These are phyloP conservation scores for Aotearoamyces nothofagi DNA, from an alignment of 2,329 filamentous ascomycete species.

Conservation along the genomic window DNA sequence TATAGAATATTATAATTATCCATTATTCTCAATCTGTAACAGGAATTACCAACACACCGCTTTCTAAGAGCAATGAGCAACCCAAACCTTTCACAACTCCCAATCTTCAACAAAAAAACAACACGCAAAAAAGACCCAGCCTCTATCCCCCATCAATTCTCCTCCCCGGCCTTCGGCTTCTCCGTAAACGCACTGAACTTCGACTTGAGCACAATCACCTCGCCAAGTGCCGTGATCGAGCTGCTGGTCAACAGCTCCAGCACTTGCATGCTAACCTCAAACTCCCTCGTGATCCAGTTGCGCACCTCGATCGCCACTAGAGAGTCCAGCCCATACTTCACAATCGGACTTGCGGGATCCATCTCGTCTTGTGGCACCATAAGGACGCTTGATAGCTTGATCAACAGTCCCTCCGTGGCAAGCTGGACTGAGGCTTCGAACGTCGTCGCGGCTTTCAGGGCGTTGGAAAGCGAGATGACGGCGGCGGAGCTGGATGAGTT, in stretches of 20 bases:
- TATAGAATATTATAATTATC: too few relatives aligned
- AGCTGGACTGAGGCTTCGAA: conserved; percentile 29
- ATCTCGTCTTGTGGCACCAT: conserved; percentile 33
- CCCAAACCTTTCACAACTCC: too few relatives aligned
- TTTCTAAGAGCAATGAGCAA: too few relatives aligned
- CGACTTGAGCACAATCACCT: too few relatives aligned
- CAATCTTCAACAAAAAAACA: too few relatives aligned
- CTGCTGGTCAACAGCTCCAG: conserved; percentile 36
- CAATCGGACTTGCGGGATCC: conserved; percentile 28
- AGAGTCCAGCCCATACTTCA: conserved; percentile 34
- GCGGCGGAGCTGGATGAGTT: conserved; percentile 8
- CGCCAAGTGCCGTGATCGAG: too few relatives aligned
- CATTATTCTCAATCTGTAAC: too few relatives aligned
- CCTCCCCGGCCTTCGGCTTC: too few relatives aligned
- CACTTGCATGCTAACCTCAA: conserved; percentile 34
- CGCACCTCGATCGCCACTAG: conserved; percentile 32
- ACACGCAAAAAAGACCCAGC: too few relatives aligned
- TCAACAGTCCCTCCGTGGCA: conserved; percentile 28
- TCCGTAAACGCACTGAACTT: too few relatives aligned
- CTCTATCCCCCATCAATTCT: too few relatives aligned
- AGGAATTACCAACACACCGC: too few relatives aligned
- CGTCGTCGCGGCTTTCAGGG: conserved; percentile 26
- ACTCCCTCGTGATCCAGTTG: conserved; percentile 30
- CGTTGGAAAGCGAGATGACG: conserved; percentile 27
- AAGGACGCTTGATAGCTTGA: conserved; percentile 31